Evolutionary conservation across 495 filamentous ascomycete genomes (phyloP), one percentile per base, ranked within the genome.

Genomic region (Tuber melanosporum): DNA sequence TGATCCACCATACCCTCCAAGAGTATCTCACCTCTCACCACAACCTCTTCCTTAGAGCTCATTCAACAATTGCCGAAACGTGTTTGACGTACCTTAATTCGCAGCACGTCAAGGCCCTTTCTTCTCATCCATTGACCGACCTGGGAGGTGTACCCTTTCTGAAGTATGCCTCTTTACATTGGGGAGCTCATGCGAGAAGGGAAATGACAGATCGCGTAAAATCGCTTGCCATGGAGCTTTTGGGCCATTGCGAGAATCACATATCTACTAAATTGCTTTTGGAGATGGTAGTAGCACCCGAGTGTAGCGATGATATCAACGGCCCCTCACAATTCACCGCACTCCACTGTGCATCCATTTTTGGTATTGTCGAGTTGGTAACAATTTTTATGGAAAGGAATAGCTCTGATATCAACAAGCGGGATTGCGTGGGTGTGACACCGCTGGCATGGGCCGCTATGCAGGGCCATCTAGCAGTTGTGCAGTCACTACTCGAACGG

Each of bases 391-490:
- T 52, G 20, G 47, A n/a, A 52, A 22, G 5, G 6, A 10, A 3
- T 22, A 1, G 22, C 9, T 52, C 47, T 0, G 20, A 52, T 52
- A 52, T 52, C 7, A 52, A 52, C 20, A 52, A 52, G n/a, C 47
- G 2, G 9, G 47, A 52, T 52, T n/a, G 47, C 20, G 5, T n/a
- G 0, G 47, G 47, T n/a, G 1, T 20, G 47, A 22, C 47, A n/a
- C 80, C 84, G 62, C 77, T 85, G 8, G 84, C 76, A 22, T 80
- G 76, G 74, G 84, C 84, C 10, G 80, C 84, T 44, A 49, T 75
- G 49, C 77, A 77, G 32, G 83, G 83, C 17, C 76, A 83, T 43
- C 71, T 80, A 39, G 71, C 45, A 12, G 77, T 83, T 0, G 81
- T 82, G 47, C 71, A 71, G 49, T 57, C 83, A 19, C 45, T 47